Evolutionary conservation across 495 filamentous ascomycete species (phyloP).

Genomic region (Penicillium pancosmium): DNA sequence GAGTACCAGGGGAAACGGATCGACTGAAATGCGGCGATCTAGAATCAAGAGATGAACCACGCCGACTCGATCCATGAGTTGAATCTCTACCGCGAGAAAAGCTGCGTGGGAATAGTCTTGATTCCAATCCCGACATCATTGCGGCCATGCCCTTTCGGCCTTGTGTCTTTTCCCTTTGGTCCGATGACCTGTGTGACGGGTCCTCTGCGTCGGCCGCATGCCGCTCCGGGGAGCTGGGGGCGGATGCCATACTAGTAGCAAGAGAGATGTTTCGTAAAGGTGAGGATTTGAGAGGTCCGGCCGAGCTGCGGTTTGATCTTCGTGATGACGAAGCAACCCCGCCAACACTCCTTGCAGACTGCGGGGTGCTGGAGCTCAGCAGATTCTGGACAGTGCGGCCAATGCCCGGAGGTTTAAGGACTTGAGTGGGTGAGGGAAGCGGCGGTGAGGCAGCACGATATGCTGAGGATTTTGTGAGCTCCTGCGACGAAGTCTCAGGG

Average conservation of each 20-base stretch:
- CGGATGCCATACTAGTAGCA: conserved; percentile 21
- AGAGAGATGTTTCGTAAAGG: conserved; percentile 29
- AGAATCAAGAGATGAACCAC: conserved; percentile 58
- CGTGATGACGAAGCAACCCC: conserved; percentile 27
- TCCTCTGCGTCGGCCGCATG: conserved; percentile 13
- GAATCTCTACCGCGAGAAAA: conserved; percentile 44
- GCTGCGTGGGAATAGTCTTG: conserved; percentile 37
- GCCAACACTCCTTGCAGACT: conserved; percentile 45
- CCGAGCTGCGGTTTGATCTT: conserved; percentile 20
- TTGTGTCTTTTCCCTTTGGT: conserved; percentile 27
- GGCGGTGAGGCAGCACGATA: conserved; percentile 3
- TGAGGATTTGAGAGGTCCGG: conserved; percentile 29
- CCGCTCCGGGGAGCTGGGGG: conserved; percentile 30
- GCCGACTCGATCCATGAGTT: conserved; percentile 49
- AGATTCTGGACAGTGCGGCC: conserved; percentile 23
- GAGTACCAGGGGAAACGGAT: conserved; percentile 60
- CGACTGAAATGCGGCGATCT: conserved; percentile 55
- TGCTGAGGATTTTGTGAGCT: conserved; percentile 7
- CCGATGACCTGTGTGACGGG: conserved; percentile 24
- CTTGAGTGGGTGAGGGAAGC: neutral
- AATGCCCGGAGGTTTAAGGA: conserved; percentile 9
- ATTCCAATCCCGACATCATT: conserved; percentile 45
- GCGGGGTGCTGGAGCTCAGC: conserved; percentile 26
- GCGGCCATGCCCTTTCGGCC: conserved; percentile 38
- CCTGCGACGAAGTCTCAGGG: conserved; percentile 68